phyloP scores from a whole-genome alignment of 2,329 filamentous ascomycete species.

The Fulvia fulva region DNA sequence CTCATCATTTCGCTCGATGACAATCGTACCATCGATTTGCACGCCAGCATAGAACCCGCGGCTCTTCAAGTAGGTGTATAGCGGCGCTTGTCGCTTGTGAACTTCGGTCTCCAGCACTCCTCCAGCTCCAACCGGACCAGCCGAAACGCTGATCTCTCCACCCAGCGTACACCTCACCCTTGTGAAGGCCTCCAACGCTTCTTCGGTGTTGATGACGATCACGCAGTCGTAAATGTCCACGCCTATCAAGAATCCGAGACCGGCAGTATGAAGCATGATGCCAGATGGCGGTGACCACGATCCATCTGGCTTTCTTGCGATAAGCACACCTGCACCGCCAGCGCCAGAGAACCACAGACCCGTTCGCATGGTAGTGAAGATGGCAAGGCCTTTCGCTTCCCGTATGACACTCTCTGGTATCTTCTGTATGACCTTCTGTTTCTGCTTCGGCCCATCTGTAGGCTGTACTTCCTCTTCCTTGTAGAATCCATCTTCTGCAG shows the following conservation, averaged over 20 bases:
- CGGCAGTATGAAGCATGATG: slow-evolving; percentile 84
- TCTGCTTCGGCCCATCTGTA: slow-evolving; percentile 52
- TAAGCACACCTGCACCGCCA: slow-evolving; percentile 81
- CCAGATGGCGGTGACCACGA: slow-evolving; percentile 89
- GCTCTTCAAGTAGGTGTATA: slow-evolving; percentile 86
- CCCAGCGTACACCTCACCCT: slow-evolving; percentile 75
- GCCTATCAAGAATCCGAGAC: slow-evolving; percentile 82
- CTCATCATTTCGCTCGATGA: slow-evolving; percentile 82
- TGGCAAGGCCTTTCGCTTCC: slow-evolving; percentile 83
- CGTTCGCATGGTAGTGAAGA: slow-evolving; percentile 94
- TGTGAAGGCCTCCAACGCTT: slow-evolving; percentile 80
- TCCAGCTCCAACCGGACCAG: slow-evolving; percentile 74
- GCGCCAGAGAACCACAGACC: slow-evolving; percentile 89
- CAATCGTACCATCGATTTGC: slow-evolving; percentile 79
- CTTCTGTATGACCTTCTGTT: slow-evolving; percentile 68
- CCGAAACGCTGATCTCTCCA: slow-evolving; percentile 70
- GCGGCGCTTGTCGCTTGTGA: slow-evolving; percentile 64
- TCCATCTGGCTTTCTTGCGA: slow-evolving; percentile 79
- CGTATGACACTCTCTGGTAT: slow-evolving; percentile 81
- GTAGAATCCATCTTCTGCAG: slow-evolving; percentile 64
- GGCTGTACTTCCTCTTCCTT: slow-evolving; percentile 49
- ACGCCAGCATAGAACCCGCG: slow-evolving; percentile 84
- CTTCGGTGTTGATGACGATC: slow-evolving; percentile 81
- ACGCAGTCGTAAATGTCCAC: slow-evolving; percentile 97
- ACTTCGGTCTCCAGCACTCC: slow-evolving; percentile 67